phyloP scores from a whole-genome alignment of 768 basidiomycete species.

The Auricularia auricula-judae region DNA sequence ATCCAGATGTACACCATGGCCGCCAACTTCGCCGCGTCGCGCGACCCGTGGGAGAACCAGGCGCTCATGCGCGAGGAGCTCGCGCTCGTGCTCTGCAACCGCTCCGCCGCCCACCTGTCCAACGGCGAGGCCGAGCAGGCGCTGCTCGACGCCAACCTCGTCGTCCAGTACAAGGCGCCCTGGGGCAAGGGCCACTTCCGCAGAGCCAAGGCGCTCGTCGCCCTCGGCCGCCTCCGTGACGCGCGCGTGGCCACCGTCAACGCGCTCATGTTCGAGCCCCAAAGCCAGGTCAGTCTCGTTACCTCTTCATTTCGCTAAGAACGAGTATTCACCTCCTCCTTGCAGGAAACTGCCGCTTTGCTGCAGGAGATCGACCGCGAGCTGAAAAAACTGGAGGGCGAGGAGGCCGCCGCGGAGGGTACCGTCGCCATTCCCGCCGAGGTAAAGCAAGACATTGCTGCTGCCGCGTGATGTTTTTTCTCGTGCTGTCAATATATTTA shows the following conservation, averaged over 20 bases:
- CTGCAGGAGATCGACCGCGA: no score
- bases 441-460: no score
- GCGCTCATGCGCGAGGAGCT: slow-evolving; percentile 81
- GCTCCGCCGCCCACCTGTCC: slow-evolving; percentile 79
- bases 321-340: no score
- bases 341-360: no score
- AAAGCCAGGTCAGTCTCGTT: neutral
- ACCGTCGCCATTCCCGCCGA: no score
- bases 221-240: slow-evolving; percentile 47
- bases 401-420: no score
- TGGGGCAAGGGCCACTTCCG: slow-evolving; percentile 98
- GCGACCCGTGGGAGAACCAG: slow-evolving; percentile 85
- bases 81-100: slow-evolving; percentile 80
- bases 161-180: slow-evolving; percentile 68
- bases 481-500: no score
- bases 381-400: no score
- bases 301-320: no score
- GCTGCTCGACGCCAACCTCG: slow-evolving; percentile 82
- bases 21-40: slow-evolving; percentile 61
- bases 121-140: slow-evolving; percentile 65
- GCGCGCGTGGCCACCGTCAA: neutral
- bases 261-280: neutral
- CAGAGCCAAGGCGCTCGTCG: slow-evolving; percentile 80
- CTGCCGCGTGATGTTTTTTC: no score
- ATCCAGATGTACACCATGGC: slow-evolving; percentile 73